Percentiles rank a stretch among this genome's conserved stretches.
Evolutionary conservation across 139 green algal genomes (phyloP).

Genomic region (Chlorella sp.): DNA sequence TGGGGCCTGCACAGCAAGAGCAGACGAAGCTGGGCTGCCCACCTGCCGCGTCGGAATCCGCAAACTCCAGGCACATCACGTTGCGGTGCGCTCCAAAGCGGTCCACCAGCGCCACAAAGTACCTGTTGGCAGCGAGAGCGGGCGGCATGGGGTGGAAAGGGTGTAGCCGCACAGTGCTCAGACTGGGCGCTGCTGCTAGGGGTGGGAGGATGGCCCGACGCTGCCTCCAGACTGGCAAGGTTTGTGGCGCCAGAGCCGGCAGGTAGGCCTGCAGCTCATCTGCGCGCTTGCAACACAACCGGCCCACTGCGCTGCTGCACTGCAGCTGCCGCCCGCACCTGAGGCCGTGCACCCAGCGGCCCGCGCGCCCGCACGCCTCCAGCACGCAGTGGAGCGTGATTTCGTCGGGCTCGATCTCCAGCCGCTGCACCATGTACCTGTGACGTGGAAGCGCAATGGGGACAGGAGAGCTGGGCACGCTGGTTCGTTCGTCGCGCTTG

Average conservation of each 20-base stretch:
- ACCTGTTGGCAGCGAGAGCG: neutral
- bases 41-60: neutral
- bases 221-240: too few relatives aligned
- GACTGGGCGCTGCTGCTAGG: too few relatives aligned
- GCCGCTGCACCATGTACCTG: slow-evolving; percentile 14
- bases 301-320: neutral
- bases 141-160: too few relatives aligned
- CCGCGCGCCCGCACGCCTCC: slow-evolving; percentile 15
- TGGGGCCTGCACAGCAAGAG: neutral
- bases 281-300: too few relatives aligned
- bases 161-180: too few relatives aligned
- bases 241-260: too few relatives aligned
- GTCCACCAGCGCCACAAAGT: neutral
- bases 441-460: neutral
- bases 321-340: neutral
- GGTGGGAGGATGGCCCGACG: too few relatives aligned
- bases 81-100: neutral
- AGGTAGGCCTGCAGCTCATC: too few relatives aligned
- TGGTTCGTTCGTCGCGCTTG: too few relatives aligned
- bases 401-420: slow-evolving; percentile 9
- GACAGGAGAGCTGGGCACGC: too few relatives aligned
- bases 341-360: slow-evolving; percentile 21
- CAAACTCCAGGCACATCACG: slow-evolving; percentile 12
- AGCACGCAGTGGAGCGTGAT: slow-evolving; percentile 34
- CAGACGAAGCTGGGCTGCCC: neutral